These are phyloP conservation scores for Colletotrichum limetticola DNA, from an alignment of 2,329 filamentous ascomycete genomes.

Conservation along the genomic window DNA sequence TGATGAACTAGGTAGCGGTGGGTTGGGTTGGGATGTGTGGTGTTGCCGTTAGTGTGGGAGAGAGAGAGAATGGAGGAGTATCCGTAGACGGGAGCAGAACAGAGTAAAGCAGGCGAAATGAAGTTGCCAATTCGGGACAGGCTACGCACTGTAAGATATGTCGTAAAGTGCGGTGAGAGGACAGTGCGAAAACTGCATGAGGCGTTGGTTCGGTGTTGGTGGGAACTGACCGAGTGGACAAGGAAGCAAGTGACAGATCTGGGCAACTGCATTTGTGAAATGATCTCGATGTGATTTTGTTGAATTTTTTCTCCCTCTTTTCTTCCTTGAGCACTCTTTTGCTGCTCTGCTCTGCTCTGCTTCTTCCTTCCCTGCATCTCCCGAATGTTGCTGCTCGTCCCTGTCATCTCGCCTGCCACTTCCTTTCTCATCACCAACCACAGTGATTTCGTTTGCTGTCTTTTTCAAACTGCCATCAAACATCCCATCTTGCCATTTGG, in stretches of 20 bases:
- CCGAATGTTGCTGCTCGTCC: neutral
- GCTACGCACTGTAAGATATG: neutral
- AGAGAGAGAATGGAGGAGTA: neutral
- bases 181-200: conserved; percentile 7
- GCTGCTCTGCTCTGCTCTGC: no score
- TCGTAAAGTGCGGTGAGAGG: fast-evolving
- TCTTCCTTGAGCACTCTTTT: neutral
- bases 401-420: neutral
- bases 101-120: conserved; percentile 8
- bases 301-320: neutral
- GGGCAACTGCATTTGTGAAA: neutral
- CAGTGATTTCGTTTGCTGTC: neutral
- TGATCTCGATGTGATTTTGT: neutral
- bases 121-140: neutral
- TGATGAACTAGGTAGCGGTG: neutral
- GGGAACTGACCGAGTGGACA: neutral
- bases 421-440: neutral
- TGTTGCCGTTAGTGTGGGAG: neutral
- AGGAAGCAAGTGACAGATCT: neutral
- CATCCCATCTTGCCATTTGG: neutral
- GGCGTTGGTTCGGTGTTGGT: neutral
- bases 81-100: neutral
- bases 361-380: neutral
- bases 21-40: neutral
- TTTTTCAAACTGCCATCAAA: neutral